Base-by-base conservation (phyloP, 129 eudicot genomes). In the Arctium minus region DNA sequence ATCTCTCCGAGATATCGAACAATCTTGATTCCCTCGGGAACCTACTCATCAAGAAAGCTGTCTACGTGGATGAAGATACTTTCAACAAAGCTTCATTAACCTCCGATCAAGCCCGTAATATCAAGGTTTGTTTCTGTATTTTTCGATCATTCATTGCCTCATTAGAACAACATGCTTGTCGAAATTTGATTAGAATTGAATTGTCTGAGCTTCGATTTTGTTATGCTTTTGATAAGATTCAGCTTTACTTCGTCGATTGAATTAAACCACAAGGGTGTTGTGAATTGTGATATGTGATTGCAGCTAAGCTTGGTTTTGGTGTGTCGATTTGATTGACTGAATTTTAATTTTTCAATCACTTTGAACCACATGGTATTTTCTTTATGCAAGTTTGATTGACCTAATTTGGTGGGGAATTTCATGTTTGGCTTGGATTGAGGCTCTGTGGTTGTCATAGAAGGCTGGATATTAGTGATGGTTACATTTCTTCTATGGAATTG, bases 101-200 rank as follows among this genome's bases (percentile, higher is more conserved):
- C 88, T 88, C 98, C 85, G 88, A 93, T 75, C 99, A 96, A 89
- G 96, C 98, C 68, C 93, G 96, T 56, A 82, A 94, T 3, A 96
- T 96, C 85, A 96, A 96, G 97, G 99, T 95, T 40, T 69, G 1
- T 50, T 83, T 11, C 39, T 37, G 10, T 18, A 36, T 48, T 74
- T 8, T 33, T 7, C 39, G 70, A 69, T 32, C 48, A 5, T 39
- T 60, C 53, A 22, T 65, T 67, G 3, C 2, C 9, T n/a, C 4
- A 42, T 42, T 60, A 27, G 31, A 68, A 42, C 69, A 44, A n/a
- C 77, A 30, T 4, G 37, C 29, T 36, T 2, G 30, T 80, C 11
- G 8, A 18, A 33, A 37, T 53, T 81, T 31, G 5, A 79, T 15
- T 50, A 13, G n/a, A 31, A 35, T 72, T 53, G 4, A n/a, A 29